Evolutionary conservation across 2,329 filamentous ascomycete species (phyloP).

Genomic region (Lachnellula occidentalis): DNA sequence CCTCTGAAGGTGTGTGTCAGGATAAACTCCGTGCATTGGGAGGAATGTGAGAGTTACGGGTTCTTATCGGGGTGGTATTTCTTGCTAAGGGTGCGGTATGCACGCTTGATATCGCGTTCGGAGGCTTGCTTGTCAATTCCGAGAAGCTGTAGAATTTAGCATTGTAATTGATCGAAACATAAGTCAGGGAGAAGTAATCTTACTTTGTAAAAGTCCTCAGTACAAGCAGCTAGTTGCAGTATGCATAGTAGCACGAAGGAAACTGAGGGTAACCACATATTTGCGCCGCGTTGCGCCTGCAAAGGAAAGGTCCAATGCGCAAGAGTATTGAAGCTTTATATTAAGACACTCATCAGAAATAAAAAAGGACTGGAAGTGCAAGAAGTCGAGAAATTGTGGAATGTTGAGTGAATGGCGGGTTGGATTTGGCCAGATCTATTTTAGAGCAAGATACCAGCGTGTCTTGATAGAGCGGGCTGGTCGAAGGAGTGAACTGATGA

Average conservation of each 20-base stretch:
- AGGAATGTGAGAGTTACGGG: conserved; percentile 52
- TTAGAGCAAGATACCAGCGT: conserved; percentile 13
- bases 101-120: conserved; percentile 86
- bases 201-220: conserved; percentile 77
- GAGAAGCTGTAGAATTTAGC: conserved; percentile 54
- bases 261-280: conserved; percentile 47
- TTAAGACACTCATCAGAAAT: conserved; percentile 11
- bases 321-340: conserved; percentile 6
- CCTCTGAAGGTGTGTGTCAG: conserved; percentile 46
- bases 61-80: conserved; percentile 99
- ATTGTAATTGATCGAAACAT: not conserved
- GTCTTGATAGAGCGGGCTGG: not conserved
- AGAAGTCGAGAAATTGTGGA: conserved; percentile 5
- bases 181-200: conserved; percentile 1
- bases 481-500: not conserved
- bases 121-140: conserved; percentile 73
- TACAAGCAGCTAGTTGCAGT: conserved; percentile 49
- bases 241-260: conserved; percentile 49
- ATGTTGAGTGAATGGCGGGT: not conserved
- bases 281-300: conserved; percentile 21
- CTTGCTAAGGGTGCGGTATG: conserved; percentile 87
- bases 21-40: not conserved
- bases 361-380: conserved; percentile 13
- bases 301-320: conserved; percentile 7
- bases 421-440: conserved; percentile 16